Evolutionary conservation across 1,284 basidiomycete species (phyloP).

Genomic region (Cryptococcus sp.): DNA sequence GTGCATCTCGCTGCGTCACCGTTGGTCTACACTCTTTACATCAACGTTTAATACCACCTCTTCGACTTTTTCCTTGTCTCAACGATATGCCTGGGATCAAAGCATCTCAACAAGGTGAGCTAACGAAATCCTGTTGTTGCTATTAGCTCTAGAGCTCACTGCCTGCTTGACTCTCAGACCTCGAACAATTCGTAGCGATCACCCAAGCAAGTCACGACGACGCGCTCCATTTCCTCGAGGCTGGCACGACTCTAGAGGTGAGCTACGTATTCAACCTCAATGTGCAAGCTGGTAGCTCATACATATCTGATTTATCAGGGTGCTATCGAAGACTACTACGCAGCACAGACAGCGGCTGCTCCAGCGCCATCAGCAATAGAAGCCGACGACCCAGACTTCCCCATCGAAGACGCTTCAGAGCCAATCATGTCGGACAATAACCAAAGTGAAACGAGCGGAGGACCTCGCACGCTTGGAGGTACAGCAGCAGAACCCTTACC

Average conservation of each 20-base stretch:
- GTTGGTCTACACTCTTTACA: background rate
- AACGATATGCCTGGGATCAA: conserved; percentile 40
- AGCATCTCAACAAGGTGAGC: conserved; percentile 38
- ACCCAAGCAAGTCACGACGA: conserved; percentile 45
- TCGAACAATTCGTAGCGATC: conserved; percentile 49
- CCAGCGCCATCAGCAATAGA: conserved; percentile 13
- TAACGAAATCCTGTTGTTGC: background rate
- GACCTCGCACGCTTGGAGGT: conserved; percentile 7
- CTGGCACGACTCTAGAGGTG: conserved; percentile 47
- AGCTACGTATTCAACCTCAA: conserved; percentile 9
- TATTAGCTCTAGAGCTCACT: background rate
- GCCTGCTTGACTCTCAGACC: conserved; percentile 28
- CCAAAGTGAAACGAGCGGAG: conserved; percentile 20
- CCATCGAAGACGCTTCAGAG: conserved; percentile 11
- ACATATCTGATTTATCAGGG: conserved; percentile 17
- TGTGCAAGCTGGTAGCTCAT: background rate
- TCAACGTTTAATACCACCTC: background rate
- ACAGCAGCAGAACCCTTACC: conserved; percentile 36
- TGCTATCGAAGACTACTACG: conserved; percentile 50
- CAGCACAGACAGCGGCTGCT: conserved; percentile 36
- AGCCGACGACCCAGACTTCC: conserved; percentile 26
- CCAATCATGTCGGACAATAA: background rate
- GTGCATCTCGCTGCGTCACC: conserved; percentile 17
- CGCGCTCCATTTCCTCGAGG: conserved; percentile 45
- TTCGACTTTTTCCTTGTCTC: background rate